Base-by-base conservation (phyloP, 1,284 basidiomycete genomes). In the Sanguinoderma infundibulare region DNA sequence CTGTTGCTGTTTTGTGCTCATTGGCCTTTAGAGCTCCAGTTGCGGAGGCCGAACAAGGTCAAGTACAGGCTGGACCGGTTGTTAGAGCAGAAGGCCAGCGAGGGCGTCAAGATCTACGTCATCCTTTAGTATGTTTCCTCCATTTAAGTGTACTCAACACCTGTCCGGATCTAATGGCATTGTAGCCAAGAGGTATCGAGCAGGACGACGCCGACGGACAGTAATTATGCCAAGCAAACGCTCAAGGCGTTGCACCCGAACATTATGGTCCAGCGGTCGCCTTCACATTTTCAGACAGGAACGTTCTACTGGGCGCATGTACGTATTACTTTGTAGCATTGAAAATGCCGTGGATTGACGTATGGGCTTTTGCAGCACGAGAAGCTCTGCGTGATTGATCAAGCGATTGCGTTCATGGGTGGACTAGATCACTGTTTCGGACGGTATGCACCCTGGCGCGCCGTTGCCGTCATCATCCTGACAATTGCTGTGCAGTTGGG, bases 221-320 rank as follows among this genome's bases (percentile, higher is more conserved):
- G 92, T 87, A 88, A 90, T 91, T 92, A 98, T 73, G 84, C 96
- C 42, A 99, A 99, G 74, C 90, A 93, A 70, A 87, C 86, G n/a
- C 77, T 99, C n/a, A 86, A 86, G 22, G 83, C 83, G 0, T 78
- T 99, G 36, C 96, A 98, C 73, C 90, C 90, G 9, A 98, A 99
- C 75, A 94, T 99, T 62, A 91, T 96, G 85, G 89, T 99, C 2
- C 98, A 99, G 75, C 88, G 98, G 40, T 98, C 96, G 14, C 98
- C 98, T 0, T 97, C 95, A 5, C 97, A 99, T 77, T 96, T 98
- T 75, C 93, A 96, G 72, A 98, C 96, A 0, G 96, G 97, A 3
- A 98, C 96, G 0, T 95, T 98, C 74, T 98, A 98, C 74, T 99
- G 97, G 97, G 95, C 95, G 34, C 96, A 98, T 78, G 94, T 95